A percentile compares a stretch with the other conserved stretches of the same genome.
phyloP scores from a whole-genome alignment of 305 asterid species.

The Fraxinus floribunda region DNA sequence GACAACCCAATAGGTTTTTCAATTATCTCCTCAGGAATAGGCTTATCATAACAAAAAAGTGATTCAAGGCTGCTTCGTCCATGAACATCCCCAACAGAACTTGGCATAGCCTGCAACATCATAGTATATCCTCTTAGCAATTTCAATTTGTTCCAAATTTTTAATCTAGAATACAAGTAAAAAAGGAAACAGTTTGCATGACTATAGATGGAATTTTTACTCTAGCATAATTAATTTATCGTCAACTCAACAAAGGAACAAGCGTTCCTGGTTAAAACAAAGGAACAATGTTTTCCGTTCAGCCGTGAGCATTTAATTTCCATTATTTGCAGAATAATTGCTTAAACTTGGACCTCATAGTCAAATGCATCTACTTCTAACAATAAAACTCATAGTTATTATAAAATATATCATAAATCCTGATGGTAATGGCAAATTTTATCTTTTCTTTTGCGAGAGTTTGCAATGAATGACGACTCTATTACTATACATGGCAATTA shows the following conservation, averaged over 20 bases:
- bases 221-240: background rate
- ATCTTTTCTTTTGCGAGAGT: background rate
- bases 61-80: conserved; percentile 63
- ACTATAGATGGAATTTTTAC: background rate
- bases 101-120: conserved; percentile 45
- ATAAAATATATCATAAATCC: background rate
- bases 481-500: background rate
- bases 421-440: background rate
- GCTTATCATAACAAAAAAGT: conserved; percentile 69
- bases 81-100: conserved; percentile 48
- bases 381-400: background rate
- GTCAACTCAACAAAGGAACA: background rate
- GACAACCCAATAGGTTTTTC: conserved; percentile 72
- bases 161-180: background rate
- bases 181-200: background rate
- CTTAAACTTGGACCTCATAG: background rate
- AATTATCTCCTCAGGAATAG: conserved; percentile 78
- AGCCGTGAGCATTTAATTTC: background rate
- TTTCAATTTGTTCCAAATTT: background rate
- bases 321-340: background rate
- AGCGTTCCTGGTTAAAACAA: background rate
- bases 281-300: background rate
- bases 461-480: background rate
- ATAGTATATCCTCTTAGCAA: conserved; percentile 2
- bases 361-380: background rate